These are phyloP conservation scores for Sphagnum fallax DNA, from an alignment of 228 moss, liverwort and hornwort species.

Conservation along the genomic window DNA sequence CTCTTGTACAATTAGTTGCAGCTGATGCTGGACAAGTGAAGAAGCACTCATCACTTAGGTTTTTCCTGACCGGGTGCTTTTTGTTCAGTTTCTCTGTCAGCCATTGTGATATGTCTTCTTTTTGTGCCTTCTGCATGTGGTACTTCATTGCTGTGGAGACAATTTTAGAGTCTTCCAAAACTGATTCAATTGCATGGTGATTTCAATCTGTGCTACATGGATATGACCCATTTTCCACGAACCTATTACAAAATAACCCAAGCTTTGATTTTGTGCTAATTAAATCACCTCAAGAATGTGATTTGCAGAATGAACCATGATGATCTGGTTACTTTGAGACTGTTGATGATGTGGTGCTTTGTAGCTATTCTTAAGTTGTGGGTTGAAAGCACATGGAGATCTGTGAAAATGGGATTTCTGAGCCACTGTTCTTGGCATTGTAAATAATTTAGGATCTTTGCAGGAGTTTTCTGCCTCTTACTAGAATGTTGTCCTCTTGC, in stretches of 20 bases:
- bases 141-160: background rate
- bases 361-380: background rate
- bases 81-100: background rate
- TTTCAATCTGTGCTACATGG: background rate
- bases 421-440: background rate
- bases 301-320: background rate
- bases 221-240: background rate
- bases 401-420: background rate
- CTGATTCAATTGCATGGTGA: too few relatives aligned
- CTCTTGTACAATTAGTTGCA: conserved; percentile 60
- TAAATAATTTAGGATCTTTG: background rate
- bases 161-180: background rate
- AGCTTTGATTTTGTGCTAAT: too few relatives aligned
- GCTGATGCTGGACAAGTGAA: conserved; percentile 16
- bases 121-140: background rate
- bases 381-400: background rate
- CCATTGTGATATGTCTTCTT: background rate
- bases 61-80: conserved; percentile 6
- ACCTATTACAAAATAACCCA: background rate
- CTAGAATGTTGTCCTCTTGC: background rate
- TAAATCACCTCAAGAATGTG: background rate
- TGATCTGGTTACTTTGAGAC: too few relatives aligned
- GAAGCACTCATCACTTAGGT: conserved; percentile 35
- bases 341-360: too few relatives aligned
- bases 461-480: background rate